Evolutionary conservation across 306 rosid species (phyloP), one percentile per base, ranked within the genome.

Genomic region (Carpinus fangiana): DNA sequence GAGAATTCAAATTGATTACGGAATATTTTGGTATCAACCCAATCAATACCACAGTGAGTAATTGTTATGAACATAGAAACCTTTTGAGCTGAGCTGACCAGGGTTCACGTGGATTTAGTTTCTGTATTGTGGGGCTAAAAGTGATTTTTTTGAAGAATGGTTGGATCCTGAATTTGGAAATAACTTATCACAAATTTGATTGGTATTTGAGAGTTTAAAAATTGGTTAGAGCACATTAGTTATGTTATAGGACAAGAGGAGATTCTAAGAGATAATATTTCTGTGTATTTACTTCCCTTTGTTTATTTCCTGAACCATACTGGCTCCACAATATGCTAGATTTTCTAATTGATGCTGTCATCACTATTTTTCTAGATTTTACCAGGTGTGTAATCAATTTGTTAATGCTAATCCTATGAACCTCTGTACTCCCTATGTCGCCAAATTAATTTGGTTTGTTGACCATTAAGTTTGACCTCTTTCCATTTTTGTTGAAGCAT

Each of bases 381-480:
- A 59, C 75, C 70, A 1, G 8, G 41, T 31, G 45, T 70, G 59
- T 65, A 54, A 62, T 68, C 50, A 62, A 10, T 13, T 68, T 38
- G 36, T 68, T 61, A 8, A 43, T 60, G 28, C 61, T 46, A 72
- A 68, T 34, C 12, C 43, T 59, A 12, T 69, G 20, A 59, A 73
- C 34, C 72, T 70, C 71, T 21, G 59, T 69, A 66, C 60, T 72
- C 62, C 38, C 17, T 8, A 41, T 12, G 26, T 65, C 70, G 26
- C 23, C 12, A 66, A 66, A 38, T 66, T 17, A 36, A 8, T 66
- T 66, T 66, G 13, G 78, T 82, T 81, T 76, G 23, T 23, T 23
- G 50, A 72, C 78, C 79, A 53, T 80, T 61, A 72, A 80, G 66
- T 38, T 79, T 82, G 71, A 38, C 52, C 77, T 67, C 76, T 74